A percentile compares a stretch with the other conserved stretches of the same genome.
Evolutionary conservation across 2,329 filamentous ascomycete species (phyloP).

Genomic region (Fusarium mundagurra): DNA sequence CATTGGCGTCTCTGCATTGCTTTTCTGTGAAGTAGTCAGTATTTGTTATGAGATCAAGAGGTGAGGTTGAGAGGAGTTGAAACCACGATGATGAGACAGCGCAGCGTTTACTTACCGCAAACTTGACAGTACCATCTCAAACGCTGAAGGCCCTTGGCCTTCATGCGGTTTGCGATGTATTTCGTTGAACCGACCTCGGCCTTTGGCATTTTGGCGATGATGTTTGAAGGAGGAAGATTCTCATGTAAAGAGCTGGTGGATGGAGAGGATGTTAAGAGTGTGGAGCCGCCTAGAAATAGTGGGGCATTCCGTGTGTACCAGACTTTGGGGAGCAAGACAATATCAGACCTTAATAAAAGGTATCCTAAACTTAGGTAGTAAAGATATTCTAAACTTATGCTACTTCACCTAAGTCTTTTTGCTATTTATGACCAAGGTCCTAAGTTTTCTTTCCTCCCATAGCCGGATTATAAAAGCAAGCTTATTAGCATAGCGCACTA

Average conservation of each 20-base stretch:
- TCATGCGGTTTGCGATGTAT: conserved; percentile 89
- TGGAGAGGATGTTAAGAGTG: background rate
- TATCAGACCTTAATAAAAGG: background rate
- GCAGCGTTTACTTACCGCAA: conserved; percentile 59
- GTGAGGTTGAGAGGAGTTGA: background rate
- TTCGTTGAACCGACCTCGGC: conserved; percentile 95
- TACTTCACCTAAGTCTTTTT: background rate
- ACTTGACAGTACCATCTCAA: conserved; percentile 92
- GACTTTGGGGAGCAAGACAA: background rate
- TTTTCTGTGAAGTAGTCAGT: conserved; percentile 49
- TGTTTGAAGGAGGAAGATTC: conserved; percentile 14
- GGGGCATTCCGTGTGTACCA: background rate
- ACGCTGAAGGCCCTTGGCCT: conserved; percentile 79
- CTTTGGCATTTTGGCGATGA: conserved; percentile 76
- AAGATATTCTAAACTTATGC: too few relatives aligned
- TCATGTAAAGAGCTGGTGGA: background rate
- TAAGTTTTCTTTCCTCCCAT: background rate
- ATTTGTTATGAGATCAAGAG: background rate
- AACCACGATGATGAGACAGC: background rate
- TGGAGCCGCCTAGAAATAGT: conserved; percentile 1
- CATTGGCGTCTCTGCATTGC: conserved; percentile 80
- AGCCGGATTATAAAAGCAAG: background rate
- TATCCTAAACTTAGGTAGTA: too few relatives aligned
- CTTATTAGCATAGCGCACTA: background rate
- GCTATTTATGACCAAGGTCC: background rate